phyloP scores from a whole-genome alignment of 164 flowering plant species.

The Vitis cinerea region DNA sequence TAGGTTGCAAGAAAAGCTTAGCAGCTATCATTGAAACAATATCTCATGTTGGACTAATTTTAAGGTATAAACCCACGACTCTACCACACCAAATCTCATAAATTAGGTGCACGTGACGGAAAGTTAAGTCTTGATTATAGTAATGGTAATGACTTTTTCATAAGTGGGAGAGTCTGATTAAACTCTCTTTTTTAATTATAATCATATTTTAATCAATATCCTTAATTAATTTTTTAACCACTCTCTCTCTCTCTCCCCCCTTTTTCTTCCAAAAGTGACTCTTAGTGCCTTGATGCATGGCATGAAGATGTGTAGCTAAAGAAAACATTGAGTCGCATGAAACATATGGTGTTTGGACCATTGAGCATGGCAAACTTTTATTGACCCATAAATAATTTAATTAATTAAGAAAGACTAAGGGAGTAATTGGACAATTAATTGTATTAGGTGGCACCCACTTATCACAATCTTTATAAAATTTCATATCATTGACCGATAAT shows the following conservation, averaged over 20 bases:
- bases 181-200: background rate
- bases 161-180: conserved; percentile 16
- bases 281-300: too few relatives aligned
- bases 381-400: background rate
- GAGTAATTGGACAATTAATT: background rate
- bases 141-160: conserved; percentile 3
- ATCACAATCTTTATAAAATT: background rate
- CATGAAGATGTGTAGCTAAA: too few relatives aligned
- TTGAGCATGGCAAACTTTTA: background rate
- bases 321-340: background rate
- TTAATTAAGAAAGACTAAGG: background rate
- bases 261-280: background rate
- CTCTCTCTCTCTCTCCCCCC: conserved; percentile 3
- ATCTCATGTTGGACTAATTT: background rate
- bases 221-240: background rate
- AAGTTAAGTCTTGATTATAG: conserved; percentile 11
- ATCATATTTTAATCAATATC: too few relatives aligned
- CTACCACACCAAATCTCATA: conserved; percentile 3
- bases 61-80: background rate
- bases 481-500: background rate
- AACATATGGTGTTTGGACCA: background rate
- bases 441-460: conserved; percentile 13
- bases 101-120: conserved; percentile 19
- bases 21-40: too few relatives aligned
- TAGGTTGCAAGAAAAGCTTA: too few relatives aligned